Percentiles rank a stretch among this genome's conserved stretches.
Conservation (phyloP, 768 basidiomycete genomes). For the Kwoniella botswanensis region DNA sequence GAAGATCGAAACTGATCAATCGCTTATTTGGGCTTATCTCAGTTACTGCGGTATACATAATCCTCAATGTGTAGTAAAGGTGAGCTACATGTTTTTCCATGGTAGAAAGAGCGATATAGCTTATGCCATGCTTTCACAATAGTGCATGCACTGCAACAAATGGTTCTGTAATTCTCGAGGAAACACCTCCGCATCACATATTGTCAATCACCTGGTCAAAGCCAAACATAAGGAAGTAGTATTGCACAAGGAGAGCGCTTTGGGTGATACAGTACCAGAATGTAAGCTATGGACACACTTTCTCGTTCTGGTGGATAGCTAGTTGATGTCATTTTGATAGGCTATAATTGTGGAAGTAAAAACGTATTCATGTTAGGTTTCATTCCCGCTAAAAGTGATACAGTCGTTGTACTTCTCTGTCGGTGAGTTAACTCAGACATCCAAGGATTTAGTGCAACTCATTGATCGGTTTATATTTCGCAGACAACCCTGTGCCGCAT, state of each 20-base stretch:
- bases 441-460: too few species aligned
- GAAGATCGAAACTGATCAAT: neutral
- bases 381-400: slow-evolving; percentile 98
- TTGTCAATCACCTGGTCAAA: slow-evolving; percentile 97
- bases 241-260: slow-evolving; percentile 88
- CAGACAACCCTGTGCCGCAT: slow-evolving; percentile 96
- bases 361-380: slow-evolving; percentile 99
- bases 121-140: slow-evolving; percentile 1
- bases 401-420: slow-evolving; percentile 94
- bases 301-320: neutral
- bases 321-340: slow-evolving; percentile 22
- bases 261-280: slow-evolving; percentile 97
- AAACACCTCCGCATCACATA: slow-evolving; percentile 97
- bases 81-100: slow-evolving; percentile 20
- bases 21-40: slow-evolving; percentile 3
- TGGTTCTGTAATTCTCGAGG: slow-evolving; percentile 96
- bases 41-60: slow-evolving; percentile 99
- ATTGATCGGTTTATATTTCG: neutral
- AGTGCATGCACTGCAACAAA: slow-evolving; percentile 58
- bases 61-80: slow-evolving; percentile 92
- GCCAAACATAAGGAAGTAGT: slow-evolving; percentile 99
- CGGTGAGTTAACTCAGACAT: slow-evolving; percentile 66
- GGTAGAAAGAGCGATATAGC: neutral
- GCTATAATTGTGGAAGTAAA: slow-evolving; percentile 97
- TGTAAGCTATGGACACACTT: slow-evolving; percentile 61